These are phyloP conservation scores for Rhexocercosporidium sp. DNA, from an alignment of 2,329 filamentous ascomycete genomes.

Conservation along the genomic window DNA sequence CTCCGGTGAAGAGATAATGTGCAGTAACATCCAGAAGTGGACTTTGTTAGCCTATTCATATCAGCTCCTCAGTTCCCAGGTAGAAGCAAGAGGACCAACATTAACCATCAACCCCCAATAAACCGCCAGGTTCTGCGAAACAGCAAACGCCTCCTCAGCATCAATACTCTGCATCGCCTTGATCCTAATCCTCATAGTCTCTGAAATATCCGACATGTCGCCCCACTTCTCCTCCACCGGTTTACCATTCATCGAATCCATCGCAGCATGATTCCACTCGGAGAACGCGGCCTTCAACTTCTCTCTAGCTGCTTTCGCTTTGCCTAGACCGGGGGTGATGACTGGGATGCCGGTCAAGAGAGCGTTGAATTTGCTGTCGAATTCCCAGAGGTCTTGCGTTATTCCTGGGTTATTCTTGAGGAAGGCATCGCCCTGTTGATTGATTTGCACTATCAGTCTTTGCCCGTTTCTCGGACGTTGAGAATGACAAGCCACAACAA, in stretches of 20 bases:
- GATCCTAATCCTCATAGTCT: slow-evolving; percentile 26
- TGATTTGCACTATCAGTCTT: not conserved
- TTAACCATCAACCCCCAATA: slow-evolving; percentile 60
- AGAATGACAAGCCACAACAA: not conserved
- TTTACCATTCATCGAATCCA: slow-evolving; percentile 47
- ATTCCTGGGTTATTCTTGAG: slow-evolving; percentile 54
- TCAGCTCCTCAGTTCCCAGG: not conserved
- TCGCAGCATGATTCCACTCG: slow-evolving; percentile 48
- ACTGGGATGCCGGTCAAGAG: slow-evolving; percentile 58
- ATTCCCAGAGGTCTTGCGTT: slow-evolving; percentile 56
- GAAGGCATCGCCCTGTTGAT: slow-evolving; percentile 47
- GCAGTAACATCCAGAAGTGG: slow-evolving; percentile 54
- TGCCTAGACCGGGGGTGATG: slow-evolving; percentile 54
- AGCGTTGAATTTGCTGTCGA: slow-evolving; percentile 57
- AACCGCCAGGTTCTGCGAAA: slow-evolving; percentile 34
- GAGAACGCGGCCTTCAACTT: slow-evolving; percentile 46
- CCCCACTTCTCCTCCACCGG: slow-evolving; percentile 46
- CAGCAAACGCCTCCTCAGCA: not conserved
- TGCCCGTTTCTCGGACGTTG: no score
- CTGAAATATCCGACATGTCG: slow-evolving; percentile 53
- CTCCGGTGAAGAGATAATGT: slow-evolving; percentile 46
- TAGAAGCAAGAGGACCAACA: slow-evolving; percentile 20
- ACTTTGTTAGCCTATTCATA: slow-evolving; percentile 45
- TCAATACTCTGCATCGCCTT: slow-evolving; percentile 15
- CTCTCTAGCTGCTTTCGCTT: slow-evolving; percentile 51